A percentile compares a stretch with the other conserved stretches of the same genome.
These are phyloP conservation scores for Magnusiomyces tetraspermus DNA, from an alignment of 1,139 yeast species.

Conservation along the genomic window DNA sequence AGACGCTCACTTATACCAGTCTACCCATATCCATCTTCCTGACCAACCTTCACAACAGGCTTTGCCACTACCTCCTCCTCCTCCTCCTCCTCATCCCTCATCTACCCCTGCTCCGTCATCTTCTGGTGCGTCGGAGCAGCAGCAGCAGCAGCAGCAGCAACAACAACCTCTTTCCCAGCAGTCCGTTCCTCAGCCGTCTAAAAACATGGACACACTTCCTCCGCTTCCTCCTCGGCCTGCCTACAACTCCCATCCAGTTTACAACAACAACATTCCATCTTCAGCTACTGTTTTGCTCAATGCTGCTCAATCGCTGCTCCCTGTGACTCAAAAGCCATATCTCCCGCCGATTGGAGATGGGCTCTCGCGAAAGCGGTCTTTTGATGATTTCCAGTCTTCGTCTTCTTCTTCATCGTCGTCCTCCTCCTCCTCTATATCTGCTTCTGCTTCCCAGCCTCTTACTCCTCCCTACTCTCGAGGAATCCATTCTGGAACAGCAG, in stretches of 20 bases:
- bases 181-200: neutral
- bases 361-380: neutral
- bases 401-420: neutral
- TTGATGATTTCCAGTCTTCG: neutral
- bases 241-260: neutral
- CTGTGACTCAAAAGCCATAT: neutral
- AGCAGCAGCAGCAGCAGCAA: neutral
- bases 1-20: constrained; percentile 4
- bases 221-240: neutral
- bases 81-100: neutral
- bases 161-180: neutral
- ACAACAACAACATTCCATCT: neutral
- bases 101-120: too few species aligned
- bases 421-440: neutral
- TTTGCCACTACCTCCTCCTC: neutral
- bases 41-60: neutral
- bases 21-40: neutral
- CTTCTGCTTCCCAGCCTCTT: too few species aligned
- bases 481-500: too few species aligned
- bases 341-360: neutral
- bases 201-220: neutral
- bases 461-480: too few species aligned
- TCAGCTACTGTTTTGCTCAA: constrained; percentile 3
- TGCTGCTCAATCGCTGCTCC: constrained; percentile 3
- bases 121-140: too few species aligned